Evolutionary conservation across 805 yeast genomes (phyloP).

Genomic region (Starmera dryadoides): DNA sequence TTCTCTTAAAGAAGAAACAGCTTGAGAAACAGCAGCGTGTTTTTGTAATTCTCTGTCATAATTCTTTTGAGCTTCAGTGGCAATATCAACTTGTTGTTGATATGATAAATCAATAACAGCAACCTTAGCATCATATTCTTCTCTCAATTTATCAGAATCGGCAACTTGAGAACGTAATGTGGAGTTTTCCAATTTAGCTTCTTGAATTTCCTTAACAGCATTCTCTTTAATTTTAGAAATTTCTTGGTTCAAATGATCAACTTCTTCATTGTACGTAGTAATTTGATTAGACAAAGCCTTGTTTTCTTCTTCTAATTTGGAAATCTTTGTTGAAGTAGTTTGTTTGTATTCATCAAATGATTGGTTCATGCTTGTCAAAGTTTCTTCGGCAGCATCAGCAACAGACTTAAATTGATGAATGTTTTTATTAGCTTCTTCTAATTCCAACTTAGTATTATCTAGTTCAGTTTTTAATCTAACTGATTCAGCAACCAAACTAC

Average conservation of each 20-base stretch:
- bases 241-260: slow-evolving; percentile 24
- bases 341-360: slow-evolving; percentile 42
- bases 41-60: slow-evolving; percentile 49
- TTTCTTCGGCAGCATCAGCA: slow-evolving; percentile 59
- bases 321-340: slow-evolving; percentile 11
- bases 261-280: slow-evolving; percentile 22
- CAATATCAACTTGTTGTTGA: slow-evolving; percentile 37
- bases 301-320: slow-evolving; percentile 15
- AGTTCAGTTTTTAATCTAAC: slow-evolving; percentile 28
- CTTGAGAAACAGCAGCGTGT: slow-evolving; percentile 43
- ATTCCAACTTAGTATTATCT: slow-evolving; percentile 43
- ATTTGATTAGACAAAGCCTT: slow-evolving; percentile 12
- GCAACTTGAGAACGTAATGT: slow-evolving; percentile 13
- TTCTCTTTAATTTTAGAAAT: slow-evolving; percentile 19
- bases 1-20: slow-evolving; percentile 32
- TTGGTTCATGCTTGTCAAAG: slow-evolving; percentile 45
- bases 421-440: slow-evolving; percentile 49
- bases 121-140: slow-evolving; percentile 24
- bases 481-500: slow-evolving; percentile 22
- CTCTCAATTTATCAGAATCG: slow-evolving; percentile 18
- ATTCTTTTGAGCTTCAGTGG: slow-evolving; percentile 42
- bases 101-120: slow-evolving; percentile 27
- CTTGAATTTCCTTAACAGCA: slow-evolving; percentile 14
- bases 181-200: slow-evolving; percentile 10
- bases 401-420: slow-evolving; percentile 56